Evolutionary conservation across 305 asterid genomes (phyloP).

Genomic region (Petunia hybrid): DNA sequence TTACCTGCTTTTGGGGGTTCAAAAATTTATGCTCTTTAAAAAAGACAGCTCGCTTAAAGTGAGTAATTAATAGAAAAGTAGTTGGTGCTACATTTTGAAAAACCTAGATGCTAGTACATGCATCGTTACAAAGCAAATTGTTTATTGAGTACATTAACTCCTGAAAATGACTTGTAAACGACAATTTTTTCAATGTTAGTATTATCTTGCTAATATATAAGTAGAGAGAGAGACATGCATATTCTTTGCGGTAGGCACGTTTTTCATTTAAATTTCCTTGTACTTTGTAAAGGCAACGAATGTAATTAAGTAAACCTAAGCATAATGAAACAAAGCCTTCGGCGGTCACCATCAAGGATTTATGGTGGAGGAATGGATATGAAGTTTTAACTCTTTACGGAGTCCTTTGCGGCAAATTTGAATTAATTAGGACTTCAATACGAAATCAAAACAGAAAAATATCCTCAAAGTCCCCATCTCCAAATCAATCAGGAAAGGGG

Average conservation of each 20-base stretch:
- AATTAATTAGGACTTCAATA: too few species aligned
- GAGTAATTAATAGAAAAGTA: neutral
- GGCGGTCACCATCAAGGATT: too few species aligned
- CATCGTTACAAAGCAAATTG: neutral
- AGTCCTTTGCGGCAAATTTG: too few species aligned
- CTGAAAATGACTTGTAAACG: conserved; percentile 22
- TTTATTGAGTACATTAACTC: neutral
- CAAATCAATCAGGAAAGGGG: neutral
- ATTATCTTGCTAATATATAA: conserved; percentile 5
- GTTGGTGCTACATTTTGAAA: conserved; percentile 23
- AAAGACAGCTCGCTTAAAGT: neutral
- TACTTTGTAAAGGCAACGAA: neutral
- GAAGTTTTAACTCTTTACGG: too few species aligned
- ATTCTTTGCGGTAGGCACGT: conserved; percentile 26
- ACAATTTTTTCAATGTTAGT: neutral
- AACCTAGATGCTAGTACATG: neutral
- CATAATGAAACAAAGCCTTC: too few species aligned
- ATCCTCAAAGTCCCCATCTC: neutral
- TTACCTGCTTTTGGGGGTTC: neutral
- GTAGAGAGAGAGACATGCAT: neutral
- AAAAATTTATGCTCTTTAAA: neutral
- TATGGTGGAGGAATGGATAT: too few species aligned
- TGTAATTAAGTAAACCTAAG: neutral
- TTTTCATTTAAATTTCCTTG: neutral
- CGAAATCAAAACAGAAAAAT: too few species aligned